Evolutionary conservation across 1,139 yeast species (phyloP), one percentile per base, ranked within the genome.

Genomic region (Taphrina wiesneri): DNA sequence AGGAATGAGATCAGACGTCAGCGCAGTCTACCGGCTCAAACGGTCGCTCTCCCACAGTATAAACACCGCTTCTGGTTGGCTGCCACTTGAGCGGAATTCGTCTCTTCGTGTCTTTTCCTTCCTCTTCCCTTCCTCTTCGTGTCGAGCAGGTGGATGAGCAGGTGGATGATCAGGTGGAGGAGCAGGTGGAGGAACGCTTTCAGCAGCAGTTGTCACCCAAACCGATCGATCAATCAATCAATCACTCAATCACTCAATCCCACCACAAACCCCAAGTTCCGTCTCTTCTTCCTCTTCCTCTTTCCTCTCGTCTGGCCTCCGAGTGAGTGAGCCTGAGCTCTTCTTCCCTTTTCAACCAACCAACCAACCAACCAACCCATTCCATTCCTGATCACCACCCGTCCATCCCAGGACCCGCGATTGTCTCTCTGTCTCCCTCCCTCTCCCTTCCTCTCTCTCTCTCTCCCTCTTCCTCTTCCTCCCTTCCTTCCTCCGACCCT

Each of bases 181-280:
- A n/a, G n/a, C n/a, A n/a, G n/a, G n/a, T n/a, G n/a, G n/a, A n/a
- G n/a, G n/a, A n/a, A n/a, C n/a, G n/a, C n/a, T n/a, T n/a, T n/a
- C n/a, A n/a, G n/a, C n/a, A n/a, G n/a, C 39, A 9, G 39, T 32
- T 32, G 11, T 32, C 39, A 9, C 46, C 46, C 19, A 41, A 41
- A 13, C 19, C 9, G 23, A 21, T 21, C 28, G 15, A 45, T 13
- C 49, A 21, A 45, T 32, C 39, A 32, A 32, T 32, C 39, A 13
- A 32, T 32, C 39, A 32, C 9, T 13, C 39, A 32, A 32, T n/a
- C n/a, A n/a, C n/a, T n/a, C n/a, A n/a, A n/a, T n/a, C n/a, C n/a
- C n/a, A n/a, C 43, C 43, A 39, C 43, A 39, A 39, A 39, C 43
- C 43, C 43, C 51, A 25, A 25, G 26, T 45, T 45, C 51, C 23